Percentiles rank a stretch among this genome's conserved stretches.
These are phyloP conservation scores for Ogataea haglerorum DNA, from an alignment of 805 yeast species.

Conservation along the genomic window DNA sequence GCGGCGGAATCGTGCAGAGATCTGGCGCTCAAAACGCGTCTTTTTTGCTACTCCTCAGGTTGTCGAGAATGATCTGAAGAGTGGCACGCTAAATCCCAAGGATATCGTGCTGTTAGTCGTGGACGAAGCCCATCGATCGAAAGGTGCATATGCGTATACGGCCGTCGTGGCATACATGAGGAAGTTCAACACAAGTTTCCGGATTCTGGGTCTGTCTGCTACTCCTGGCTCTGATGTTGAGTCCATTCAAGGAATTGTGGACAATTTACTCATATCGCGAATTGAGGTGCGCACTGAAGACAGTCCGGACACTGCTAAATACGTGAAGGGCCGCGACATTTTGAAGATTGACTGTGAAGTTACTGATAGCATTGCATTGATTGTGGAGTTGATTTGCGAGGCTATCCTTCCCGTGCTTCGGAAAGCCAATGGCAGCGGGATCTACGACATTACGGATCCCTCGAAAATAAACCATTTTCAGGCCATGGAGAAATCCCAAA, in stretches of 20 bases:
- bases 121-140: conserved; percentile 95
- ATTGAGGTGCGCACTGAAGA: conserved; percentile 86
- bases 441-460: conserved; percentile 67
- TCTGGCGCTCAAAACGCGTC: conserved; percentile 77
- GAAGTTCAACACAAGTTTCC: conserved; percentile 59
- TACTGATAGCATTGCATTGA: conserved; percentile 51
- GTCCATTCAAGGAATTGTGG: conserved; percentile 81
- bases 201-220: conserved; percentile 88
- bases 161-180: conserved; percentile 70
- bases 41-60: conserved; percentile 97
- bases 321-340: conserved; percentile 66
- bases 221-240: conserved; percentile 90
- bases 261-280: conserved; percentile 66
- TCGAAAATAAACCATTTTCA: conserved; percentile 63
- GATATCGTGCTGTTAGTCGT: conserved; percentile 71
- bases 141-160: conserved; percentile 85
- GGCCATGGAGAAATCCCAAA: conserved; percentile 66
- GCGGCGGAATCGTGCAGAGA: conserved; percentile 56
- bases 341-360: conserved; percentile 55
- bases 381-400: conserved; percentile 51
- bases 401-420: conserved; percentile 67
- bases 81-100: conserved; percentile 75
- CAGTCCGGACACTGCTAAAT: conserved; percentile 73
- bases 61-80: conserved; percentile 80
- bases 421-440: conserved; percentile 59